Evolutionary conservation across 2,329 filamentous ascomycete species (phyloP), one percentile per base, ranked within the genome.

Genomic region (Aureobasidium sp.): DNA sequence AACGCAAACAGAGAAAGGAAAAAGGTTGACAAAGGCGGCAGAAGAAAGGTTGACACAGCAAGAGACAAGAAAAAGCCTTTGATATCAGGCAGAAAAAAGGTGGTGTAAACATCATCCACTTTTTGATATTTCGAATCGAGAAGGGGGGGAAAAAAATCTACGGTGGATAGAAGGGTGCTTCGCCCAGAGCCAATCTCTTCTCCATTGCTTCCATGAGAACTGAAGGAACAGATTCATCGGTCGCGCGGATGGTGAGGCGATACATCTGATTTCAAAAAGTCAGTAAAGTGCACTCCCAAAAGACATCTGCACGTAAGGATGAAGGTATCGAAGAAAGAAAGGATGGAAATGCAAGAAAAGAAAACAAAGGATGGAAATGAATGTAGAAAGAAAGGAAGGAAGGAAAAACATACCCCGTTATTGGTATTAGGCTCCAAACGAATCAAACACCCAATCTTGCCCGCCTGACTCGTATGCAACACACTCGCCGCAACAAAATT

Each of bases 401-500:
- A 20, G 22, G 41, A 34, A 53, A 44, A 53, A 77, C 87, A 78
- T 82, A 97, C 94, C 85, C 91, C 90, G 66, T 88, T 93, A 66
- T 84, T 83, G 71, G 92, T 93, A 77, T 99, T 99, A 64, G 94
- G 94, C 81, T 99, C 94, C 77, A 99, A 77, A 71, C 94, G 84
- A 80, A 99, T 78, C 72, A 99, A 78, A 78, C 94, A 97, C 36
- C 94, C 94, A 77, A 91, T 95, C 79, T 97, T 97, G 65, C 94
- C 92, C 12, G 85, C 87, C 20, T 44, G 55, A 67, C 89, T 86
- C 57, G 87, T 96, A 79, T 90, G 93, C 76, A 89, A 77, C 69
- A 92, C 94, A 74, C 89, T 91, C 0, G 90, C 90, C 17, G 93
- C 94, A 15, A 99, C 94, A 70, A 97, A 86, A 69, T 99, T 99